Evolutionary conservation across 2,329 filamentous ascomycete genomes (phyloP).

Genomic region (Fusarium irregulare): DNA sequence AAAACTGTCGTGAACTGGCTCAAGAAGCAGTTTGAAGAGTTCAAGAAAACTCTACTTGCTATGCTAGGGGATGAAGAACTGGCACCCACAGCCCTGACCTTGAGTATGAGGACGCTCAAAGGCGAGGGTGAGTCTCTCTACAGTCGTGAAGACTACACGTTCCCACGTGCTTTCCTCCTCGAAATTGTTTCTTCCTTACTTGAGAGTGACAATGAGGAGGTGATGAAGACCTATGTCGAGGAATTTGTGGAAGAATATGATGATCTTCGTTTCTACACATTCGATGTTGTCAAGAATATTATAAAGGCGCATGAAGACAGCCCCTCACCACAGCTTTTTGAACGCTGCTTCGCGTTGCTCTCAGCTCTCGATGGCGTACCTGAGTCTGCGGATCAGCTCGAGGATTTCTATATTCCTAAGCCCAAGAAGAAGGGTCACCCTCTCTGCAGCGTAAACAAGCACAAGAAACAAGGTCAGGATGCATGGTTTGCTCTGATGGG

Average conservation of each 20-base stretch:
- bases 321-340: slow-evolving; percentile 54
- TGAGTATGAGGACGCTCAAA: slow-evolving; percentile 87
- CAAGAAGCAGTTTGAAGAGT: slow-evolving; percentile 78
- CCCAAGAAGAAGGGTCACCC: slow-evolving; percentile 76
- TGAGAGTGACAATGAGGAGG: slow-evolving; percentile 64
- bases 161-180: slow-evolving; percentile 75
- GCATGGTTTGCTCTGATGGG: slow-evolving; percentile 86
- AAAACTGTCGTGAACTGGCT: slow-evolving; percentile 81
- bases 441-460: slow-evolving; percentile 72
- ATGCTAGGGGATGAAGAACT: slow-evolving; percentile 72
- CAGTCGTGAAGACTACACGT: slow-evolving; percentile 72
- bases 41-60: slow-evolving; percentile 69
- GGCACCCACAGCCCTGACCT: slow-evolving; percentile 77
- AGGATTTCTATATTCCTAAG: slow-evolving; percentile 73
- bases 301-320: slow-evolving; percentile 42
- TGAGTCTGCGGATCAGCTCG: slow-evolving; percentile 71
- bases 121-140: slow-evolving; percentile 75
- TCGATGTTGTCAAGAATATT: slow-evolving; percentile 71
- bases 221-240: slow-evolving; percentile 78
- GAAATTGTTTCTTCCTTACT: slow-evolving; percentile 73
- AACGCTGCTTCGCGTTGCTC: slow-evolving; percentile 71
- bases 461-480: slow-evolving; percentile 84
- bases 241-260: slow-evolving; percentile 84
- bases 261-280: slow-evolving; percentile 86
- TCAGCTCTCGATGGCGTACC: slow-evolving; percentile 78